Base-by-base conservation (phyloP, 306 rosid species). In the Trichosanthes cucumerina region DNA sequence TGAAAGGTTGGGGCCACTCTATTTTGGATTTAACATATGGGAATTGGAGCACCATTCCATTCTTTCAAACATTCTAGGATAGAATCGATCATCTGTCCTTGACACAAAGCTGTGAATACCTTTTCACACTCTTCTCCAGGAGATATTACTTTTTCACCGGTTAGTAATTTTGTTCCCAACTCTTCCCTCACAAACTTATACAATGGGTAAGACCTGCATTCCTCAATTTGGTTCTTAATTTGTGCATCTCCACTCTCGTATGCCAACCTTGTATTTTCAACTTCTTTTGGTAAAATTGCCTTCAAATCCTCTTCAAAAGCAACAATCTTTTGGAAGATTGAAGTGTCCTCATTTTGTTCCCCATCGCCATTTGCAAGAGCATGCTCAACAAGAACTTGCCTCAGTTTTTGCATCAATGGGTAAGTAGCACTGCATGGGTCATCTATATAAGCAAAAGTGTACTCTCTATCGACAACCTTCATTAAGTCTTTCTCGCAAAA, bases 41-140 rank as follows among this genome's bases (percentile, higher is more conserved):
- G 96, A 83, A 93, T 88, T 71, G 98, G 98, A 18, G 89, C 89
- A 64, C 98, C 98, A 39, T 89, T 89, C 98, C 97, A 93, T 4
- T 86, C 96, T 1, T 78, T 82, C 47, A 90, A 88, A 76, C 98
- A 93, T 38, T 85, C 96, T 52, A 93, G 56, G 19, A 93, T 76
- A 0, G 97, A 96, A 84, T 93, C 98, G 58, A 90, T 89, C 19
- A 90, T 84, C 79, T 88, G 88, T 0, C 97, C 97, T 76, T 90
- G 83, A 34, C 96, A 88, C 75, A 93, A 72, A 2, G 98, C 97
- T 9, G 87, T 81, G 83, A 91, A 93, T 31, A 93, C 75, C 77
- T 82, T 88, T 76, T 93, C 98, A 57, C 84, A 93, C 59, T 89
- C 97, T 65, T 93, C 97, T 0, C 97, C 98, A 0, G 98, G 91